Base-by-base conservation (phyloP, 2,329 filamentous ascomycete species). In the Paecilomyces variotii region DNA sequence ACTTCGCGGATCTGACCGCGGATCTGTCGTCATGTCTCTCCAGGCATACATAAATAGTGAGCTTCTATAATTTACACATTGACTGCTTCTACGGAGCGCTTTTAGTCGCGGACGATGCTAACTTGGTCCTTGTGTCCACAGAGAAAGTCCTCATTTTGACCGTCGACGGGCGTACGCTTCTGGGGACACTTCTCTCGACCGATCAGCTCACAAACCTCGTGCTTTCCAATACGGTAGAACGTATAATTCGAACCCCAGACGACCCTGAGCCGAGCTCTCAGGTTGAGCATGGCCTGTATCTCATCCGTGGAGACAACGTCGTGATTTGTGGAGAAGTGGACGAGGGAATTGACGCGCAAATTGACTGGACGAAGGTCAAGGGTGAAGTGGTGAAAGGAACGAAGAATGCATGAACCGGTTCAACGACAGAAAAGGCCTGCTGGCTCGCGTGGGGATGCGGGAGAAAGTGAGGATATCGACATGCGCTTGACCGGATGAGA, bases 171-270 rank as follows among this genome's bases (percentile, higher is more conserved):
- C 87, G 93, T 67, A 96, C 90, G 53, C 79, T 93, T 25, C 83
- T 90, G 61, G 94, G 94, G 60, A 92, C 82, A 2, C 85, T 99
- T 57, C 80, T 93, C 54, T 90, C 89, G 52, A 91, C 88, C 71
- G 94, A 99, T 74, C 87, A 96, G 75, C 86, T 88, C 68, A 97
- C 94, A 65, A 99, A 99, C 76, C 79, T 99, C 62, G 91, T 97
- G 27, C 82, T 99, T 11, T 84, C 86, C 64, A 82, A 90, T 63
- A 90, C 93, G 3, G 80, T 91, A 61, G 94, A 99, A 76, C 89
- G 94, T 64, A 89, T 97, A 62, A 96, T 99, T 67, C 88, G 90
- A 63, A 87, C 89, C 1, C 83, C 84, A 51, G 92, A 97, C 70
- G 91, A 96, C 69, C 83, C 85, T 49, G 90, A 96, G 66, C 84